phyloP scores from a whole-genome alignment of 73 alveolate species.

The Halteria grandinella region DNA sequence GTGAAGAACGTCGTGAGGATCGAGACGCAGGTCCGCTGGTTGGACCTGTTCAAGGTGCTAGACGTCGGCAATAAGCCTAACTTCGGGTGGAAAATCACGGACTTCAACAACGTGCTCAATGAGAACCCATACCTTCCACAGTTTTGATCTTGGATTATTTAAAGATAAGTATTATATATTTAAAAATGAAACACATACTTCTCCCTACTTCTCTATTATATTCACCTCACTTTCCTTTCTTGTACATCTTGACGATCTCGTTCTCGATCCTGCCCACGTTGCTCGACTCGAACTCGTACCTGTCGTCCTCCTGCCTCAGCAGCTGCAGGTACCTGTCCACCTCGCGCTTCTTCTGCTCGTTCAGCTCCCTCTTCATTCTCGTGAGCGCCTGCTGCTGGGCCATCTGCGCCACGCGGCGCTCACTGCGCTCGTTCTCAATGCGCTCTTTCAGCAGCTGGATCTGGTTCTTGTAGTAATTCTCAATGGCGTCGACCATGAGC shows the following conservation, averaged over 20 bases:
- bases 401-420: conserved; percentile 7
- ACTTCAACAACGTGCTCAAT: conserved; percentile 65
- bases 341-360: conserved; percentile 35
- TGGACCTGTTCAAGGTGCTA: conserved; percentile 51
- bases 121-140: conserved; percentile 60
- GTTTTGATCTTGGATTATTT: neutral
- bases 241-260: conserved; percentile 39
- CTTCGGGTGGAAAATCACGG: conserved; percentile 69
- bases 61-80: conserved; percentile 54
- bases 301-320: conserved; percentile 51
- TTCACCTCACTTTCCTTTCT: neutral
- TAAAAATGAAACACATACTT: neutral
- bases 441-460: conserved; percentile 51
- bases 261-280: conserved; percentile 45
- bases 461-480: conserved; percentile 50
- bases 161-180: neutral
- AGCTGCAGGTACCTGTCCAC: conserved; percentile 28
- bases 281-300: conserved; percentile 55
- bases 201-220: neutral
- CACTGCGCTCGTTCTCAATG: conserved; percentile 44
- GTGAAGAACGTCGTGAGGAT: conserved; percentile 70
- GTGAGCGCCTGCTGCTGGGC: conserved; percentile 46
- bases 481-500: conserved; percentile 44
- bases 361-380: conserved; percentile 42
- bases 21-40: conserved; percentile 62